A percentile compares a stretch with the other conserved stretches of the same genome.
phyloP scores from a whole-genome alignment of 2,329 filamentous ascomycete species.

The Colletotrichum sp. region DNA sequence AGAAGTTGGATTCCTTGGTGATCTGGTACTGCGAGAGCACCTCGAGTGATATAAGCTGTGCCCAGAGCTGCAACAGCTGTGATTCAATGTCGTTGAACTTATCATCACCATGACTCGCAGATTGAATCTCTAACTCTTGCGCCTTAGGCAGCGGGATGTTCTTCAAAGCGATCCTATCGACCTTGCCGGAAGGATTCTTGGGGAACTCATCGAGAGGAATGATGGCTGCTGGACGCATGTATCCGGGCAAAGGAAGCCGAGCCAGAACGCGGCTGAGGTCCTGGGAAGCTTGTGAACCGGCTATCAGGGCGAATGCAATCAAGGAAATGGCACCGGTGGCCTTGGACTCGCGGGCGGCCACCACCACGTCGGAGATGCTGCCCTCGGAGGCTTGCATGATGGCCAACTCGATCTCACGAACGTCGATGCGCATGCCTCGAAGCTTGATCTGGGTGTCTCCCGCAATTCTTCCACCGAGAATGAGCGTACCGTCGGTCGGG shows the following conservation, averaged over 20 bases:
- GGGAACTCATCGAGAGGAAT: conserved; percentile 34
- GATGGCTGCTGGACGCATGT: conserved; percentile 36
- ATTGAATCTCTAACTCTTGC: neutral
- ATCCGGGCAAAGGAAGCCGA: conserved; percentile 8
- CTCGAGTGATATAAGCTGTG: neutral
- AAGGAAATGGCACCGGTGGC: neutral
- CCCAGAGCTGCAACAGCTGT: neutral
- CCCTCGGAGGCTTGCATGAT: conserved; percentile 23
- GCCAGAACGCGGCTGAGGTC: neutral
- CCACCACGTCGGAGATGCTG: conserved; percentile 22
- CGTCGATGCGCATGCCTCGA: conserved; percentile 39
- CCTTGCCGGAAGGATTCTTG: conserved; percentile 32
- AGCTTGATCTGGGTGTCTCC: conserved; percentile 43
- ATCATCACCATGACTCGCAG: neutral
- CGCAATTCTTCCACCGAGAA: conserved; percentile 36
- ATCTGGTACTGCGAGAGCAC: neutral
- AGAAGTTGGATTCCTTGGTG: conserved; percentile 36
- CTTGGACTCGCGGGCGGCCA: conserved; percentile 19
- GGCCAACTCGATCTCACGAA: conserved; percentile 39
- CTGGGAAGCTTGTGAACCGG: neutral
- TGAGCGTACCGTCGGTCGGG: neutral
- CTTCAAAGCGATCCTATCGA: conserved; percentile 33
- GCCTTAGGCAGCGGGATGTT: conserved; percentile 25
- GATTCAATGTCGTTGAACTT: neutral
- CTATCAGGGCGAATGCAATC: neutral